phyloP scores from a whole-genome alignment of 129 eudicot genomes.

The Heracleum sosnowskyi region DNA sequence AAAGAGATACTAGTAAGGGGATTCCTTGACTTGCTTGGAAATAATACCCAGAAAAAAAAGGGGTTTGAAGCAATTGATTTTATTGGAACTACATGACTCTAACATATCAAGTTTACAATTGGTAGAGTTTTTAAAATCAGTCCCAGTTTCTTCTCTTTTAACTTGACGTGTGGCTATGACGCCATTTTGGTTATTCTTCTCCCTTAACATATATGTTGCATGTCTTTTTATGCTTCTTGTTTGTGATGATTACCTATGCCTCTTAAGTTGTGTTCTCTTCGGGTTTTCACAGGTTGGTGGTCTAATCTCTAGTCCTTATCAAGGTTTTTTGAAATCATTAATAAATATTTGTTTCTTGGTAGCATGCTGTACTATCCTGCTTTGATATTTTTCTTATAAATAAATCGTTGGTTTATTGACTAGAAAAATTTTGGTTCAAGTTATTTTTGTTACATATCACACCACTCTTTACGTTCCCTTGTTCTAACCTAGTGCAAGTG shows the following conservation, averaged over 20 bases:
- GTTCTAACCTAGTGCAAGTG: neutral
- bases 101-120: neutral
- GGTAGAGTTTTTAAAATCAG: neutral
- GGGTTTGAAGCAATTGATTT: neutral
- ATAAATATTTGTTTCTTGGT: neutral
- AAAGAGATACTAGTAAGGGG: neutral
- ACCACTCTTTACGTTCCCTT: neutral
- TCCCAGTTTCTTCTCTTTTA: neutral
- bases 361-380: neutral
- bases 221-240: neutral
- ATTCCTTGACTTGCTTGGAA: neutral
- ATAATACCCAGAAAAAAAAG: neutral
- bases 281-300: neutral
- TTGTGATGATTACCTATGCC: neutral
- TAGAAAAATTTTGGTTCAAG: neutral
- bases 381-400: neutral
- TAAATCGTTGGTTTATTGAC: neutral
- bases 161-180: neutral
- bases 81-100: neutral
- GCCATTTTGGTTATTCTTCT: neutral
- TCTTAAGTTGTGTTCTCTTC: neutral
- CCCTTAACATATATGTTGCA: neutral
- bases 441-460: neutral
- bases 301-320: neutral
- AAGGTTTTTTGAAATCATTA: neutral